Evolutionary conservation across 2,329 filamentous ascomycete species (phyloP), one percentile per base, ranked within the genome.

Genomic region (Sordariomycetes sp.): DNA sequence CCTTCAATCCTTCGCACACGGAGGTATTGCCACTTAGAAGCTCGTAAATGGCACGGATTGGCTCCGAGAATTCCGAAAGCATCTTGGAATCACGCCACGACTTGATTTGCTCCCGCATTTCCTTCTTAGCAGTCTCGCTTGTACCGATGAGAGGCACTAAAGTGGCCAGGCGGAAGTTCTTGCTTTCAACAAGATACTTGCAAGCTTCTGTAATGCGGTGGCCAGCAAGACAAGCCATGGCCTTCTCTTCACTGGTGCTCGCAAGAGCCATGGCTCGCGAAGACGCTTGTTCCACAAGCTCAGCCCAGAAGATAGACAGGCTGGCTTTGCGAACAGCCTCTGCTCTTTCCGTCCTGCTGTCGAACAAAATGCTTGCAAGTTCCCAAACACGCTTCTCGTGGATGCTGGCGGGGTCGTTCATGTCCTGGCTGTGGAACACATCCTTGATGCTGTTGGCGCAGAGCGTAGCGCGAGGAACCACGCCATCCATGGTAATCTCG

Each of bases 11-110:
- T 44, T 87, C 75, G 39, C 85, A 88, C 19, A 80, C 74, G 42
- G 85, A 81, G n/a, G 86, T 79, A 43, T 95, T 92, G 24, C 93
- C 92, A 20, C 86, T 77, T 9, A 95, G 66, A 19, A 98, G 70
- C 55, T 94, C 86, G 53, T 95, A 98, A 21, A 98, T 68, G 8
- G 88, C 82, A 35, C 92, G 81, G 29, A 94, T 75, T 2, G 86
- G 70, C 43, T 92, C 81, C 12, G 75, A 79, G 57, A 98, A 87
- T 54, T 98, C 93, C 2, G 86, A 85, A 14, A 94, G 72, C 30
- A 90, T 76, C 49, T 87, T 86, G 23, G 85, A 77, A 19, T 84
- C 74, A 23, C 80, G 77, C 92, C 92, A 98, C 33, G 82, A 79
- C 39, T 79, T 75, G 34, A 98, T 70, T 54, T 98, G 92, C 36